Evolutionary conservation across 2,329 filamentous ascomycete species (phyloP), one percentile per base, ranked within the genome.

Genomic region (Trichophyton benhamiae): DNA sequence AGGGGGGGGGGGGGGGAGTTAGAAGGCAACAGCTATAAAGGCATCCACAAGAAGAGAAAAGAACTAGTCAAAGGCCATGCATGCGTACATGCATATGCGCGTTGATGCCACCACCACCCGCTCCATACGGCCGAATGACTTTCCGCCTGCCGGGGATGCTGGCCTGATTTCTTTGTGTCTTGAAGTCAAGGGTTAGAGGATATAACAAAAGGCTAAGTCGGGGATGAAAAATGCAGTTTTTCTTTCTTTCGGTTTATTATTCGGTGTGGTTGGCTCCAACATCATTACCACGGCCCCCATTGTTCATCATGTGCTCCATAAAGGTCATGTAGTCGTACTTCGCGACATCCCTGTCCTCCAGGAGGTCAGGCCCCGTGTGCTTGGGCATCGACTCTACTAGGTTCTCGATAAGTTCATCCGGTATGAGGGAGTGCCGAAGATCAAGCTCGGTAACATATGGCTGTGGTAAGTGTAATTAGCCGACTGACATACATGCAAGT

Each of bases 381-480:
- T 78, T 72, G 0, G 94, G 94, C 82, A 99, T 95, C 59, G 89
- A 89, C 69, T 88, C 83, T 59, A 94, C 81, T 57, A 99, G 81
- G 74, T 96, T 89, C 65, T 96, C 91, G 70, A 99, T 96, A 65
- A 99, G 88, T 71, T 97, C 92, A 71, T 99, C 94, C 0, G 94
- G 94, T 42, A 99, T 95, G 44, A 99, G 83, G 48, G 88, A 94
- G 75, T 99, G 94, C 63, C 92, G 84, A 62, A 99, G 82, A 73
- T 99, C 94, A 79, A 99, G 88, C 77, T 99, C 94, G 3, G 94
- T 99, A 46, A 99, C 94, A 73, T 99, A 99, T 9, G 92, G 91
- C 80, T 84, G 63, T 46, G 59, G 15, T 55, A 8, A 55, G 33
- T 20, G 41, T 55, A 9, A 27, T 55, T 55, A 55, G 46, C 46